Conservation (phyloP, 2,329 filamentous ascomycete species). For the Penicillium sp. region DNA sequence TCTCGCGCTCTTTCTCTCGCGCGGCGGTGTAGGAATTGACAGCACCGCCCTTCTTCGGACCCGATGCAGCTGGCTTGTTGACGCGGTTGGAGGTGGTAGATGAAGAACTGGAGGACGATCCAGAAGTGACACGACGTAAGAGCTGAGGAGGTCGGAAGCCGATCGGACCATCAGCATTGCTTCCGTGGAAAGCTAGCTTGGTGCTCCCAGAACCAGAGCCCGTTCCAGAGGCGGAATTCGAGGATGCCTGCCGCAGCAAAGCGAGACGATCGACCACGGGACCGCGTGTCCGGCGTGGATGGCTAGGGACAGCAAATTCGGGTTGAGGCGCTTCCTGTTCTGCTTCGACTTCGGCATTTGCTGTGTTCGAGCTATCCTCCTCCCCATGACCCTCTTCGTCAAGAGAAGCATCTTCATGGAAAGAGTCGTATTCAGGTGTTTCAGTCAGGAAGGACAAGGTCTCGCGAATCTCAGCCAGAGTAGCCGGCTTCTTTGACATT, state of each 20-base stretch:
- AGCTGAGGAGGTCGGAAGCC: conserved; percentile 33
- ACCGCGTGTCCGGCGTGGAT: conserved; percentile 37
- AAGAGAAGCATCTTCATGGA: conserved; percentile 48
- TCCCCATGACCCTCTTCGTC: conserved; percentile 35
- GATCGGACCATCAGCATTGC: conserved; percentile 18
- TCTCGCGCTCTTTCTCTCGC: conserved; percentile 54
- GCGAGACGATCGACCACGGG: conserved; percentile 43
- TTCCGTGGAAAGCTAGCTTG: conserved; percentile 33
- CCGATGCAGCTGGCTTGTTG: conserved; percentile 38
- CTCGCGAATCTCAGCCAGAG: conserved; percentile 73
- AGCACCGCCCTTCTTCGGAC: conserved; percentile 53
- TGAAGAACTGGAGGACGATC: conserved; percentile 23
- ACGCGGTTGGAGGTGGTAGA: conserved; percentile 22
- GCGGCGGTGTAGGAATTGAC: conserved; percentile 54
- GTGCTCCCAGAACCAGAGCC: conserved; percentile 20
- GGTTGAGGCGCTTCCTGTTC: conserved; percentile 23
- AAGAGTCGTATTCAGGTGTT: conserved; percentile 51
- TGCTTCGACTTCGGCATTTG: conserved; percentile 20
- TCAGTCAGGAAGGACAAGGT: conserved; percentile 80
- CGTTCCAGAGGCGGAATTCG: conserved; percentile 34
- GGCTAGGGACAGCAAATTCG: conserved; percentile 26
- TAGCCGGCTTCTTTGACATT: conserved; percentile 60
- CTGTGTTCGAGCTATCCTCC: conserved; percentile 15
- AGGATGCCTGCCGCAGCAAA: conserved; percentile 43
- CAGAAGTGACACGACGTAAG: conserved; percentile 29